Conservation (phyloP, 768 basidiomycete genomes). For the Coprinopsis sp. region DNA sequence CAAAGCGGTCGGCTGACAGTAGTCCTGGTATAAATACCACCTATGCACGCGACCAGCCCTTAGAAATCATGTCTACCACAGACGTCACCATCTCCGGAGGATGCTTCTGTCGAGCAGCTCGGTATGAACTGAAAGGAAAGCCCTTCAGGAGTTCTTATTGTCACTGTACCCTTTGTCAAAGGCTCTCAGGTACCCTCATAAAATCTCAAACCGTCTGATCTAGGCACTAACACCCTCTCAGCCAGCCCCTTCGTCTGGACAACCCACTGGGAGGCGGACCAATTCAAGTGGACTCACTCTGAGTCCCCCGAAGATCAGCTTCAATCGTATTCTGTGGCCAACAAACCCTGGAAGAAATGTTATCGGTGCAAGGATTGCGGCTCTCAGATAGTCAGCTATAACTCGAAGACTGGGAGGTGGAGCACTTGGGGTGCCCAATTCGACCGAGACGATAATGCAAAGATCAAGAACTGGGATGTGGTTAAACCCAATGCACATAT, state of each 20-base stretch:
- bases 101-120: slow-evolving; percentile 55
- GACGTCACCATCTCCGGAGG: slow-evolving; percentile 28
- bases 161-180: slow-evolving; percentile 69
- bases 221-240: too few relatives aligned
- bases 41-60: too few relatives aligned
- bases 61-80: background rate
- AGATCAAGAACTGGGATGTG: slow-evolving; percentile 46
- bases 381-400: slow-evolving; percentile 45
- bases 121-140: slow-evolving; percentile 42
- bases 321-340: slow-evolving; percentile 43
- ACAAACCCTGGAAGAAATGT: slow-evolving; percentile 57
- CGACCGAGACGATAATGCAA: slow-evolving; percentile 47
- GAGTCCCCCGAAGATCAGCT: slow-evolving; percentile 30
- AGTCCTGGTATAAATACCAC: too few relatives aligned
- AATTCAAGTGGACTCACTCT: slow-evolving; percentile 52
- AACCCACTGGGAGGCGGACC: slow-evolving; percentile 45
- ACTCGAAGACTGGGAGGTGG: slow-evolving; percentile 42
- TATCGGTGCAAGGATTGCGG: slow-evolving; percentile 64
- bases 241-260: slow-evolving; percentile 62
- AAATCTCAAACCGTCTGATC: background rate
- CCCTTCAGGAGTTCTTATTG: slow-evolving; percentile 60
- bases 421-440: slow-evolving; percentile 59
- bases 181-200: slow-evolving; percentile 40
- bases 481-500: slow-evolving; percentile 62
- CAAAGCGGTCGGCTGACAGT: too few relatives aligned